Evolutionary conservation across 805 yeast genomes (phyloP).

Genomic region (Ogataea trehaloabstinens): DNA sequence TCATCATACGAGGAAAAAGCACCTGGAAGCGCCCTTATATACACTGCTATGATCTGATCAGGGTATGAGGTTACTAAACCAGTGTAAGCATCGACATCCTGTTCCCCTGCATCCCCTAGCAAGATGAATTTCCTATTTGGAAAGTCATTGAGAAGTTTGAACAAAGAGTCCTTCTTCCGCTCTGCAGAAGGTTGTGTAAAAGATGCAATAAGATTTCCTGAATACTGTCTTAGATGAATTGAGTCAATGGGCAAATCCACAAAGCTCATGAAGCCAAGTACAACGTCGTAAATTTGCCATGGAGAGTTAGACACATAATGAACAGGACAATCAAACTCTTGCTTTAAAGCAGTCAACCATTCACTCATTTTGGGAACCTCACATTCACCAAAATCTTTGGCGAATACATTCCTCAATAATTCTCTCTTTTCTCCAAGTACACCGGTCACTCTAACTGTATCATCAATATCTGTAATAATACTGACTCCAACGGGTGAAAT

Average conservation of each 20-base stretch:
- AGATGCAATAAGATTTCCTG: conserved; percentile 77
- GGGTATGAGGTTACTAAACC: conserved; percentile 66
- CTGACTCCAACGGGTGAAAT: conserved; percentile 54
- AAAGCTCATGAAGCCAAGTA: conserved; percentile 52
- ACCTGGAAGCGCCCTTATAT: conserved; percentile 70
- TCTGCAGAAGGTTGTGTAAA: conserved; percentile 85
- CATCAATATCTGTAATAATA: conserved; percentile 89
- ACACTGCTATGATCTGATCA: conserved; percentile 65
- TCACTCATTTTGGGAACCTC: conserved; percentile 68
- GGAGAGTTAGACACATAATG: conserved; percentile 97
- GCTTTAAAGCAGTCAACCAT: conserved; percentile 61
- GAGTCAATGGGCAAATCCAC: conserved; percentile 75
- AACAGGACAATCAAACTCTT: conserved; percentile 46
- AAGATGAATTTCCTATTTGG: conserved; percentile 75
- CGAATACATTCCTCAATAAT: conserved; percentile 73
- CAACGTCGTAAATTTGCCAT: conserved; percentile 73
- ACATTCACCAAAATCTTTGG: conserved; percentile 65
- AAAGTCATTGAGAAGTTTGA: conserved; percentile 66
- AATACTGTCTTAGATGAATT: conserved; percentile 81
- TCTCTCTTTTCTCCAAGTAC: conserved; percentile 85
- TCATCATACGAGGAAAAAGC: conserved; percentile 58
- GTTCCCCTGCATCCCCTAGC: conserved; percentile 95
- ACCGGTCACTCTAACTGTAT: conserved; percentile 88
- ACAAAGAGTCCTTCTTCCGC: conserved; percentile 67
- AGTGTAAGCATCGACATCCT: conserved; percentile 87